Evolutionary conservation across 371 early-diverging fungal species (phyloP).

Genomic region (Circinella minor): DNA sequence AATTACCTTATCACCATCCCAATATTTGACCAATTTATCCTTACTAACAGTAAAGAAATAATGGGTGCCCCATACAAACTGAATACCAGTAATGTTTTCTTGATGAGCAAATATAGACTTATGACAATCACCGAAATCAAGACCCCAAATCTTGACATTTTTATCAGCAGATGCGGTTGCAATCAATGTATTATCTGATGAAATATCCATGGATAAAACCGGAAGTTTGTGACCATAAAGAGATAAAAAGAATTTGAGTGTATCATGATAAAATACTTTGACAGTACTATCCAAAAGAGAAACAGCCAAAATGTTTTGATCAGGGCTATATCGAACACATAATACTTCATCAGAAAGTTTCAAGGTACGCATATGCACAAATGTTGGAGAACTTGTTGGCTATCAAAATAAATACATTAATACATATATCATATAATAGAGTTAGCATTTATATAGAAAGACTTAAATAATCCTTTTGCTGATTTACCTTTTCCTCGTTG

Average conservation of each 20-base stretch:
- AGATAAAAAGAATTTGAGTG: conserved; percentile 94
- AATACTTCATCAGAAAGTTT: conserved; percentile 94
- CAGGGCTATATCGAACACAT: conserved; percentile 83
- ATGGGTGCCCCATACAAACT: conserved; percentile 93
- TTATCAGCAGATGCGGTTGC: conserved; percentile 95
- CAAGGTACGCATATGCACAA: conserved; percentile 88
- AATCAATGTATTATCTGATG: conserved; percentile 87
- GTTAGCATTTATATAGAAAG: neutral
- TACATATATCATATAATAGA: neutral
- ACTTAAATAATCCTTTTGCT: neutral
- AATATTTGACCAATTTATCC: conserved; percentile 91
- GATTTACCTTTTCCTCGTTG: conserved; percentile 28
- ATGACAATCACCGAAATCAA: conserved; percentile 99
- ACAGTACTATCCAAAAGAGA: conserved; percentile 93
- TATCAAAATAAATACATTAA: neutral
- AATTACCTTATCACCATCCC: conserved; percentile 92
- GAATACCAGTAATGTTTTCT: conserved; percentile 85
- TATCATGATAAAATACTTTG: conserved; percentile 94
- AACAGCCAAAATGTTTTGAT: conserved; percentile 88
- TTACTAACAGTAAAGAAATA: conserved; percentile 91
- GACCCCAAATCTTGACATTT: conserved; percentile 96
- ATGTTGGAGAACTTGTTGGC: conserved; percentile 39
- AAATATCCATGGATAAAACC: conserved; percentile 94
- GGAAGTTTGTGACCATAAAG: conserved; percentile 98
- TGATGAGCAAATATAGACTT: conserved; percentile 92